These are phyloP conservation scores for Diospyros lotus DNA, from an alignment of 148 eudicot genomes.

Conservation along the genomic window DNA sequence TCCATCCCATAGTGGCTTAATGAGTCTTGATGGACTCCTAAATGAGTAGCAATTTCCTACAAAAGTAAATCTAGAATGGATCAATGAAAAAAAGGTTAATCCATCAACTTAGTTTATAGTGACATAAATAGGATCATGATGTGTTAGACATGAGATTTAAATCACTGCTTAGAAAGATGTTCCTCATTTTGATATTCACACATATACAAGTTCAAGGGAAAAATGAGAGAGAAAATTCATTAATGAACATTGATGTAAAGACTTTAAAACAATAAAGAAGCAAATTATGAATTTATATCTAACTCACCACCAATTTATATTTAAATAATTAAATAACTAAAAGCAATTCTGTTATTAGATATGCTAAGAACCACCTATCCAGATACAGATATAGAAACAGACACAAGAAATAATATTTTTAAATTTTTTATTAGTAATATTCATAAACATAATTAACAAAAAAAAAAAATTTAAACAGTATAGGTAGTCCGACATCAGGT, in stretches of 20 bases:
- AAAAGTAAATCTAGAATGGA: conserved; percentile 5
- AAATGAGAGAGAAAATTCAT: neutral
- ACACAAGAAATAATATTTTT: too few species aligned
- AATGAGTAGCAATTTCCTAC: conserved; percentile 66
- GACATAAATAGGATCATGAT: neutral
- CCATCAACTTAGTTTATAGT: neutral
- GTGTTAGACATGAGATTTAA: neutral
- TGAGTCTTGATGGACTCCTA: conserved; percentile 65
- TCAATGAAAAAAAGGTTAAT: conserved; percentile 9
- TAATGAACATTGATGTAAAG: neutral
- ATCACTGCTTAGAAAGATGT: neutral
- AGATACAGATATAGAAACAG: too few species aligned
- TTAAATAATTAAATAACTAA: neutral
- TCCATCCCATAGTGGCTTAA: conserved; percentile 73
- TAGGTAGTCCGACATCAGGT: too few species aligned
- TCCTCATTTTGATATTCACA: too few species aligned
- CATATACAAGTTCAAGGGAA: neutral
- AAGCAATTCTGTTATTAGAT: neutral
- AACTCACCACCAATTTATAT: neutral
- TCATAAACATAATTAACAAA: too few species aligned
- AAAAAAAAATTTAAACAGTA: too few species aligned
- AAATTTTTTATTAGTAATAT: too few species aligned
- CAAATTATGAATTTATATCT: neutral
- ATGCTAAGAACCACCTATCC: too few species aligned
- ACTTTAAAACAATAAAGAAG: neutral